Percentiles rank a stretch among this genome's conserved stretches.
These are phyloP conservation scores for Salvia sclarea DNA, from an alignment of 305 asterid species.

Conservation along the genomic window DNA sequence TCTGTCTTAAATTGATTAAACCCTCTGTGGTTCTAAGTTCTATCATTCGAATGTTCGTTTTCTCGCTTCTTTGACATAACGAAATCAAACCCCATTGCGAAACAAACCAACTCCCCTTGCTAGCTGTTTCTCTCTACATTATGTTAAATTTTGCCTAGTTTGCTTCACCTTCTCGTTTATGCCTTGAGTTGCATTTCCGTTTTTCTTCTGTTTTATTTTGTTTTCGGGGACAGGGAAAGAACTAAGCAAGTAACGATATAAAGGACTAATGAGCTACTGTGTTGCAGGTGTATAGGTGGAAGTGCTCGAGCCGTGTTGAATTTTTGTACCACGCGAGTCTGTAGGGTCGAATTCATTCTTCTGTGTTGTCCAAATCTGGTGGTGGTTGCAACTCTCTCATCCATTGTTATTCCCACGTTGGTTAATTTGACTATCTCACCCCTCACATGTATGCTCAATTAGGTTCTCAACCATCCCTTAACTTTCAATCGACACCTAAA, in stretches of 20 bases:
- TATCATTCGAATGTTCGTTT: background rate
- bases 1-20: too few species aligned
- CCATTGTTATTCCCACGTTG: background rate
- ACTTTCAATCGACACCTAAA: constrained; percentile 8
- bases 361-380: constrained; percentile 9
- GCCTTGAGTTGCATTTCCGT: background rate
- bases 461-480: constrained; percentile 15
- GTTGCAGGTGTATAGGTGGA: constrained; percentile 45
- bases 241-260: background rate
- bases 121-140: background rate
- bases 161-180: background rate
- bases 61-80: background rate
- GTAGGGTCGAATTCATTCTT: constrained; percentile 28
- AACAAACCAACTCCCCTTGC: background rate
- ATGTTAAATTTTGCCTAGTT: background rate
- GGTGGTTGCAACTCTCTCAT: constrained; percentile 22
- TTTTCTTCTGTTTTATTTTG: background rate
- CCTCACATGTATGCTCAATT: constrained; percentile 14
- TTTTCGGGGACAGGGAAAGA: background rate
- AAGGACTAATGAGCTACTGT: constrained; percentile 6
- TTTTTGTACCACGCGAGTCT: constrained; percentile 31
- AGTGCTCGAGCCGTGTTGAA: constrained; percentile 27
- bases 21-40: background rate
- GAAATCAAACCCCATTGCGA: background rate
- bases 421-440: constrained; percentile 21